Evolutionary conservation across 108 stramenopile genomes (phyloP), one percentile per base, ranked within the genome.

Genomic region (Skeletonema tropicum): DNA sequence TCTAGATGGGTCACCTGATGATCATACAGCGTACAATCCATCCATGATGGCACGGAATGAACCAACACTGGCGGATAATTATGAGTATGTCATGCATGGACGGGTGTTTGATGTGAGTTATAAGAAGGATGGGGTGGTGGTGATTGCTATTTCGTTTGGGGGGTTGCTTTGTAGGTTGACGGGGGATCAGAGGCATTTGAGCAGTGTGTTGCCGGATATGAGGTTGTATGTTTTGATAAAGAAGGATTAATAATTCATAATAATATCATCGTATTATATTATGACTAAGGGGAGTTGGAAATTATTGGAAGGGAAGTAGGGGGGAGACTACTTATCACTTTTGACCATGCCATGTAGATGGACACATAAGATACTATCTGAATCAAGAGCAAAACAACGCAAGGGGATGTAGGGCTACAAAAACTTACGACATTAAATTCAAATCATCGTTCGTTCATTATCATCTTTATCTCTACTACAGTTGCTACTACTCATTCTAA

Each of bases 1-100:
- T 83, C 74, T 98, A 21, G 96, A 97, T 63, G 98, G 98, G 26
- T 86, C 83, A 69, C 96, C 96, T 0, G 97, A 96, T 74, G 97
- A 98, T 82, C 94, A 95, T 68, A 94, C 88, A 17, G 85, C 86
- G n/a, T 99, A 96, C 78, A 71, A 77, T 6, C 86, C 89, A 5
- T 62, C 84, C 14, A 60, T 60, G 23, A 45, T 63, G 49, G 60
- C 61, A 5, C 30, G 68, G 63, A 77, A 78, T 29, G 94, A 95
- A 68, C 85, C 90, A 19, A 88, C 95, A 0, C 79, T 98, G 60
- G 96, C 96, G 30, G 97, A 97, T 79, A 93, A 94, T 74, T 99
- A 97, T 77, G 98, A 99, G 70, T 99, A 99, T 76, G 98, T 97
- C 25, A 99, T 98, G 97, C 96, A 97, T 79, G 98, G 98, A 15